These are phyloP conservation scores for Fusarium longipes DNA, from an alignment of 2,329 filamentous ascomycete genomes.

Conservation along the genomic window DNA sequence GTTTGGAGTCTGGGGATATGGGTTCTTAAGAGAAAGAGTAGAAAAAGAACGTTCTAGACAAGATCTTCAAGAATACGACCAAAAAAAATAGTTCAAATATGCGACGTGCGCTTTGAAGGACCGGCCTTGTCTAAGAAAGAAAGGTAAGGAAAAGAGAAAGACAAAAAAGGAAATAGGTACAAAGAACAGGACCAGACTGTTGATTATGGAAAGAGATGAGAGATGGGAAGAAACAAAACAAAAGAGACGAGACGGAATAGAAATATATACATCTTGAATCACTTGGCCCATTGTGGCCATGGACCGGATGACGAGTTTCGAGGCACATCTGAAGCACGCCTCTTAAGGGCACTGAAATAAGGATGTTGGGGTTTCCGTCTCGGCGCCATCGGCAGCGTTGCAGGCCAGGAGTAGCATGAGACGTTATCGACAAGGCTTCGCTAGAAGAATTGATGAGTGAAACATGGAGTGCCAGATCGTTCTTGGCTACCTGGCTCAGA, in stretches of 20 bases:
- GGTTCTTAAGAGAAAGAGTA: constrained; percentile 27
- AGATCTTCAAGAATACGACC: constrained; percentile 1
- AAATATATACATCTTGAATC: constrained; percentile 4
- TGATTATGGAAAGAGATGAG: constrained; percentile 40
- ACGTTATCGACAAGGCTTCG: constrained; percentile 24
- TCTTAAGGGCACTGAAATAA: constrained; percentile 15
- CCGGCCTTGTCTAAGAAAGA: constrained; percentile 47
- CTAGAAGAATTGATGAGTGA: constrained; percentile 22
- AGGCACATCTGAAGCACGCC: constrained; percentile 46
- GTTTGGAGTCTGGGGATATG: constrained; percentile 45
- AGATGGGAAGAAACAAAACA: constrained; percentile 36
- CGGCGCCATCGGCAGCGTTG: constrained; percentile 25
- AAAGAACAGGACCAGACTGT: constrained; percentile 42
- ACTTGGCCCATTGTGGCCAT: constrained; percentile 4
- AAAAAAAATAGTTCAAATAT: constrained; percentile 26
- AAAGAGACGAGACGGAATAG: constrained; percentile 51
- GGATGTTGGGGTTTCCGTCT: constrained; percentile 42
- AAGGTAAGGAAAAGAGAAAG: constrained; percentile 42
- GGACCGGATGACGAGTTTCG: constrained; percentile 20
- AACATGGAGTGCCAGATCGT: constrained; percentile 29
- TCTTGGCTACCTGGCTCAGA: constrained; percentile 20
- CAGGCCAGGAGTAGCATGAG: constrained; percentile 33
- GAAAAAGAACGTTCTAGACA: constrained; percentile 43
- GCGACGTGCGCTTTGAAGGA: constrained; percentile 50
- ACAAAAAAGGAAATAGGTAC: constrained; percentile 45